phyloP scores from a whole-genome alignment of 768 basidiomycete genomes.

The Russula foetens region DNA sequence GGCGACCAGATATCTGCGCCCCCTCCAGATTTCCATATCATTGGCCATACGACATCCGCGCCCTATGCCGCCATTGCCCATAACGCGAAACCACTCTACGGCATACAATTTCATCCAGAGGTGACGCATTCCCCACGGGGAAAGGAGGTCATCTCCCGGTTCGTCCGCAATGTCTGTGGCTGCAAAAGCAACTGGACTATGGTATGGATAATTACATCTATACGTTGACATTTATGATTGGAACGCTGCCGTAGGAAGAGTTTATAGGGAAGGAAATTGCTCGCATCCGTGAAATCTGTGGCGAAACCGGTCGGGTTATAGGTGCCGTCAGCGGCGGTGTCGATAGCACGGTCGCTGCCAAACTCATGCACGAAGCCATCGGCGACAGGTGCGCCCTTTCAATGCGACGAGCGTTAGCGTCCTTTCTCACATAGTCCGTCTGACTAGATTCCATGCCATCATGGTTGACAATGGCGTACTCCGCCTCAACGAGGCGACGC shows the following conservation, averaged over 20 bases:
- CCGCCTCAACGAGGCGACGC: constrained; percentile 80
- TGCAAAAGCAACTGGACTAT: constrained; percentile 88
- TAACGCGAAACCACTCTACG: constrained; percentile 80
- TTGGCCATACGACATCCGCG: constrained; percentile 79
- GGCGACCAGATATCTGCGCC: constrained; percentile 85
- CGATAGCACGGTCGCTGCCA: constrained; percentile 96
- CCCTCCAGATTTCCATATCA: constrained; percentile 78
- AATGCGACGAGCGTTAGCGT: neutral
- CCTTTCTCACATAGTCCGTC: neutral
- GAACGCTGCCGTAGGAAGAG: constrained; percentile 54
- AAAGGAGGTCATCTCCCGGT: constrained; percentile 80
- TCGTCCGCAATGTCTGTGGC: constrained; percentile 77
- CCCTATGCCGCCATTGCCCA: constrained; percentile 94
- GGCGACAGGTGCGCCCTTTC: constrained; percentile 67
- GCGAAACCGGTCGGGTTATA: constrained; percentile 90
- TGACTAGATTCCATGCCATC: constrained; percentile 93
- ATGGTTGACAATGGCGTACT: constrained; percentile 99
- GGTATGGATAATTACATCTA: constrained; percentile 36
- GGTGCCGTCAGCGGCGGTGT: constrained; percentile 98
- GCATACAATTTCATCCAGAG: constrained; percentile 98
- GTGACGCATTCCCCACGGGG: constrained; percentile 91
- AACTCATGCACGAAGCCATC: constrained; percentile 99
- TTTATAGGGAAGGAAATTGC: constrained; percentile 96
- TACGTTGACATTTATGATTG: neutral
- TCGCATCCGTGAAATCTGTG: constrained; percentile 91